Base-by-base conservation (phyloP, 257 asterid species). In the Phtheirospermum japonicum region DNA sequence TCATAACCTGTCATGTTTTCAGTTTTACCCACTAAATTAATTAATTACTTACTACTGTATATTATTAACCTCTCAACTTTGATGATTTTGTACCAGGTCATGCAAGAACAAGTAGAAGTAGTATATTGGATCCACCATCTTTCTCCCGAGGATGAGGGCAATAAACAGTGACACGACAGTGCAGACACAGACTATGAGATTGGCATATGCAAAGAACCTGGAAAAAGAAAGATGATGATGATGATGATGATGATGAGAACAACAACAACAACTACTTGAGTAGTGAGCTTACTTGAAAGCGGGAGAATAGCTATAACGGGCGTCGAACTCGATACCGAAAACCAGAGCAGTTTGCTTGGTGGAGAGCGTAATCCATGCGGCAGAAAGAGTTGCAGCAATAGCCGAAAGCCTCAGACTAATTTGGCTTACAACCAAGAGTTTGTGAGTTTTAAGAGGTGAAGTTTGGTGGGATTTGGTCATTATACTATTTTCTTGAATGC, bases 11-110 rank as follows among this genome's bases (percentile, higher is more conserved):
- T 14, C 6, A 12, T 23, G 0, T n/a, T n/a, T n/a, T n/a, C n/a
- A n/a, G n/a, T n/a, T n/a, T n/a, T n/a, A 32, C 0, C 7, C 52
- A 6, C 6, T 37, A 46, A 46, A 45, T 45, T 45, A 45, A 36
- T 36, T 34, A 34, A 11, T 7, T 4, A 36, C 2, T n/a, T n/a
- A n/a, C n/a, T n/a, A n/a, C n/a, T n/a, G 43, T 36, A 2, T 7
- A 36, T 37, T 2, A 9, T 10, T 10, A 10, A 10, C 51, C n/a
- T n/a, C n/a, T n/a, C n/a, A n/a, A n/a, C n/a, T n/a, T n/a, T n/a
- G n/a, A n/a, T n/a, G n/a, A n/a, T n/a, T n/a, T n/a, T n/a, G 19
- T 75, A 89, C 95, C 94, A 89, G 55, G 72, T 89, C 97, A 69
- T 70, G 94, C 28, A 89, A 30, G 65, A 86, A 86, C 53, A 89